Conservation (phyloP, 768 basidiomycete species). For the Pulveroboletus sp. region DNA sequence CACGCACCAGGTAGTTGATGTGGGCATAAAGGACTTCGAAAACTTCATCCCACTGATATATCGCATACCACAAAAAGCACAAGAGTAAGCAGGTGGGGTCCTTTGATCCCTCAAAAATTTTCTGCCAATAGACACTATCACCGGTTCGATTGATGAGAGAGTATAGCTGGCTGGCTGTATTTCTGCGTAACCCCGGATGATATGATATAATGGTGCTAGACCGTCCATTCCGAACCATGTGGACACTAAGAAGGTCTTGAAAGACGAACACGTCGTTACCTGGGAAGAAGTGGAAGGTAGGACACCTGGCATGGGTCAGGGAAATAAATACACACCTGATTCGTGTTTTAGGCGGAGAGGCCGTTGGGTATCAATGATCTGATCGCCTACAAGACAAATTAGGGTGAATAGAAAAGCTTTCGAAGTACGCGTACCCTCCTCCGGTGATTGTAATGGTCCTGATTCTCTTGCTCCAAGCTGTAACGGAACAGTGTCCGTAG, state of each 20-base stretch:
- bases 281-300: conserved; percentile 3
- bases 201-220: conserved; percentile 27
- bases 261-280: conserved; percentile 22
- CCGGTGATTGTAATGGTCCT: not conserved
- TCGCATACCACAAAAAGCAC: conserved; percentile 53
- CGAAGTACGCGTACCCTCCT: conserved; percentile 7
- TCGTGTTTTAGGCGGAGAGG: conserved; percentile 40
- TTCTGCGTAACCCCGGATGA: conserved; percentile 22
- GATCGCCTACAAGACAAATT: conserved; percentile 11
- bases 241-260: conserved; percentile 50
- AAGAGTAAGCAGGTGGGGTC: conserved; percentile 57
- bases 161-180: conserved; percentile 26
- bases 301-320: not conserved
- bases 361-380: conserved; percentile 50
- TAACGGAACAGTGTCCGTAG: not conserved
- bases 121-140: conserved; percentile 32
- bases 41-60: conserved; percentile 62
- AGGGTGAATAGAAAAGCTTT: not conserved
- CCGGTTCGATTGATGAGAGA: conserved; percentile 30
- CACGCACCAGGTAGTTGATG: conserved; percentile 46
- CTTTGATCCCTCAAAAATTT: conserved; percentile 22
- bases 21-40: conserved; percentile 49
- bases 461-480: not conserved
- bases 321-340: conserved; percentile 26
- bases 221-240: conserved; percentile 40